A percentile compares a stretch with the other conserved stretches of the same genome.
phyloP scores from a whole-genome alignment of 805 yeast genomes.

The Alloascoidea africana region DNA sequence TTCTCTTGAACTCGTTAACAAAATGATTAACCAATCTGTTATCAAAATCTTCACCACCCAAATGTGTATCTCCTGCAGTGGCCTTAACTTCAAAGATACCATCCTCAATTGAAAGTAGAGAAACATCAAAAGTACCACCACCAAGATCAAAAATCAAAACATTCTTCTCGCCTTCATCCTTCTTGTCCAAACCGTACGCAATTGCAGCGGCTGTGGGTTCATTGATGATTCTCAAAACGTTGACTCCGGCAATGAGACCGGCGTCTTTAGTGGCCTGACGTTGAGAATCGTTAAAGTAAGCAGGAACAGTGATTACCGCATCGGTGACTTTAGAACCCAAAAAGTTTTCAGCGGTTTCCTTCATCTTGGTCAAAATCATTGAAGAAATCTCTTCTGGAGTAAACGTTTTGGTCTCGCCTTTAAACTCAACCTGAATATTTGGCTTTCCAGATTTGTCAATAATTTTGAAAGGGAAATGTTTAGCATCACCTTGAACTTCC shows the following conservation, averaged over 20 bases:
- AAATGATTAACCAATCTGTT: constrained; percentile 91
- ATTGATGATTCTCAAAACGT: constrained; percentile 87
- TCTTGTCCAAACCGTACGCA: constrained; percentile 80
- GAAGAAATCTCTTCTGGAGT: constrained; percentile 92
- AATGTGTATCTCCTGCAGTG: constrained; percentile 81
- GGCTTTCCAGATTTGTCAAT: constrained; percentile 77
- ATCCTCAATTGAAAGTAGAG: constrained; percentile 82
- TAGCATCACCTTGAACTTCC: constrained; percentile 64
- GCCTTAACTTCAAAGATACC: constrained; percentile 97
- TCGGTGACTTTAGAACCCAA: constrained; percentile 74
- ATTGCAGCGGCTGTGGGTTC: constrained; percentile 99
- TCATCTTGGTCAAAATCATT: constrained; percentile 86
- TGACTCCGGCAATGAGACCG: constrained; percentile 90
- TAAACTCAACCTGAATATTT: constrained; percentile 69
- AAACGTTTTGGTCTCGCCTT: constrained; percentile 76
- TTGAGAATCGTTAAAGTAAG: constrained; percentile 94
- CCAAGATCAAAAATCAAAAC: constrained; percentile 91
- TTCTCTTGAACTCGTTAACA: constrained; percentile 92
- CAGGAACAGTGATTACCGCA: constrained; percentile 94
- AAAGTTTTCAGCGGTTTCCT: constrained; percentile 83
- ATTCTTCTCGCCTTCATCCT: constrained; percentile 66
- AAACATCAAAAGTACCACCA: constrained; percentile 98
- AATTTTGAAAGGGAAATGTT: constrained; percentile 82
- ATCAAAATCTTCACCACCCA: constrained; percentile 99
- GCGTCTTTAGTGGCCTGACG: constrained; percentile 98